Percentiles rank a stretch among this genome's conserved stretches.
phyloP scores from a whole-genome alignment of 2,329 filamentous ascomycete species.

The Ophiostoma novo-ulmi region DNA sequence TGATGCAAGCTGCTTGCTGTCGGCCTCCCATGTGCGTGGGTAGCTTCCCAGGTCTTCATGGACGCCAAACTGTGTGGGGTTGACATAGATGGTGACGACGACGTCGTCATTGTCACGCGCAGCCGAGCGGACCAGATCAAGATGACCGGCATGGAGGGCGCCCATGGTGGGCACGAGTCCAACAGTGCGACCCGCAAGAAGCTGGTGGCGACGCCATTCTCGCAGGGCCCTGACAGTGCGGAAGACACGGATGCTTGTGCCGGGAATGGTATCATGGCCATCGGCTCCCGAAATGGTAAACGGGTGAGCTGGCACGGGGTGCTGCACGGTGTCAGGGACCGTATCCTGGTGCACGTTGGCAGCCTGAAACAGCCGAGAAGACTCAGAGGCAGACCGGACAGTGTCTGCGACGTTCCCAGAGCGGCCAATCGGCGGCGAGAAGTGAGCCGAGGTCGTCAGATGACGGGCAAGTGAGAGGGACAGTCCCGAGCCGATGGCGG shows the following conservation, averaged over 20 bases:
- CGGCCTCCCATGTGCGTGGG: constrained; percentile 80
- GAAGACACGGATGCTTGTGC: constrained; percentile 63
- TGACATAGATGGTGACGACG: constrained; percentile 89
- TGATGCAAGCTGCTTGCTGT: constrained; percentile 60
- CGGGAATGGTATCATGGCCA: constrained; percentile 46
- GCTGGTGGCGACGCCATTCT: constrained; percentile 60
- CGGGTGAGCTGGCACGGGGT: neutral
- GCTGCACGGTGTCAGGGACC: neutral
- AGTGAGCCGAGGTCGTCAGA: constrained; percentile 2
- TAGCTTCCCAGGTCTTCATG: constrained; percentile 85
- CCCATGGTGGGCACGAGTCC: constrained; percentile 97
- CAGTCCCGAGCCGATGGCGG: neutral
- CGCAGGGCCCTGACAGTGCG: constrained; percentile 69
- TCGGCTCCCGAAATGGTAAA: constrained; percentile 8
- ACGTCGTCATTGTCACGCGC: constrained; percentile 80
- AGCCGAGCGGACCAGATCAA: constrained; percentile 78
- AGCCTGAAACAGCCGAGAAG: neutral
- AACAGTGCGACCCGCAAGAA: constrained; percentile 64
- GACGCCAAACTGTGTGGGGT: constrained; percentile 91
- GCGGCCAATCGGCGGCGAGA: neutral
- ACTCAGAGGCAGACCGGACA: neutral
- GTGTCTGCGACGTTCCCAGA: neutral
- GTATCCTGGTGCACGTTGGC: neutral
- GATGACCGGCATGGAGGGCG: constrained; percentile 86
- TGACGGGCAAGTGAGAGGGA: neutral